A percentile compares a stretch with the other conserved stretches of the same genome.
Conservation (phyloP, 345 rosid species). For the Salix udensis region DNA sequence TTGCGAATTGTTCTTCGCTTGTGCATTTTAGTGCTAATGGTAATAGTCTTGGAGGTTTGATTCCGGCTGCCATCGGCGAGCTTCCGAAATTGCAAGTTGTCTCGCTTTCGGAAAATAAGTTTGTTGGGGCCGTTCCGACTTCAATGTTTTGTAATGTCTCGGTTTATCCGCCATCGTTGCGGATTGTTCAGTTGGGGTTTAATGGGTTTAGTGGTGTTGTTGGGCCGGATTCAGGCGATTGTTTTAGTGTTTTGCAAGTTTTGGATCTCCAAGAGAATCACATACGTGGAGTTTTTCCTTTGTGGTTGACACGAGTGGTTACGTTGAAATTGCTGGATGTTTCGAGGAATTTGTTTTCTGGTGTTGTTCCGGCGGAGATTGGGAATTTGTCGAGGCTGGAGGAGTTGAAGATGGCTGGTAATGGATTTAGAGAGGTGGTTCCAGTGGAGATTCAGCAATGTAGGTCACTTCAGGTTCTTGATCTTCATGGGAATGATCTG, state of each 20-base stretch:
- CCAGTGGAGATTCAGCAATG: conserved; percentile 70
- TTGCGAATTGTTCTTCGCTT: conserved; percentile 75
- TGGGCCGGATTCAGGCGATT: conserved; percentile 42
- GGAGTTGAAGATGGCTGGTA: conserved; percentile 63
- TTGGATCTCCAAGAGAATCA: conserved; percentile 61
- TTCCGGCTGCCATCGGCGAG: conserved; percentile 73
- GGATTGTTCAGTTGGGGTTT: conserved; percentile 59
- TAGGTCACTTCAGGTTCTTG: conserved; percentile 49
- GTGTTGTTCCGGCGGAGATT: conserved; percentile 54
- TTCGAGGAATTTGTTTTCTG: conserved; percentile 68
- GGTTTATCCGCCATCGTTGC: conserved; percentile 44
- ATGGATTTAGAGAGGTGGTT: conserved; percentile 54
- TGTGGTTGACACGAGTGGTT: conserved; percentile 49
- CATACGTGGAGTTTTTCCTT: conserved; percentile 56
- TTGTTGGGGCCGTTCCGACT: conserved; percentile 61
- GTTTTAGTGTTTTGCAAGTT: conserved; percentile 50
- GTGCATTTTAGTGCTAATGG: conserved; percentile 70
- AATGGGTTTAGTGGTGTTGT: conserved; percentile 49
- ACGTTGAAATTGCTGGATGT: conserved; percentile 53
- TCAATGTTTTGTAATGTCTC: conserved; percentile 65
- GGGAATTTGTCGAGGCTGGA: conserved; percentile 51
- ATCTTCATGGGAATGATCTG: conserved; percentile 66
- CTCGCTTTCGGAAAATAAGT: conserved; percentile 56
- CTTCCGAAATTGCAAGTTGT: conserved; percentile 63
- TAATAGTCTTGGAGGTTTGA: conserved; percentile 63